These are phyloP conservation scores for Candida tunisiensis DNA, from an alignment of 1,139 yeast genomes.

Conservation along the genomic window DNA sequence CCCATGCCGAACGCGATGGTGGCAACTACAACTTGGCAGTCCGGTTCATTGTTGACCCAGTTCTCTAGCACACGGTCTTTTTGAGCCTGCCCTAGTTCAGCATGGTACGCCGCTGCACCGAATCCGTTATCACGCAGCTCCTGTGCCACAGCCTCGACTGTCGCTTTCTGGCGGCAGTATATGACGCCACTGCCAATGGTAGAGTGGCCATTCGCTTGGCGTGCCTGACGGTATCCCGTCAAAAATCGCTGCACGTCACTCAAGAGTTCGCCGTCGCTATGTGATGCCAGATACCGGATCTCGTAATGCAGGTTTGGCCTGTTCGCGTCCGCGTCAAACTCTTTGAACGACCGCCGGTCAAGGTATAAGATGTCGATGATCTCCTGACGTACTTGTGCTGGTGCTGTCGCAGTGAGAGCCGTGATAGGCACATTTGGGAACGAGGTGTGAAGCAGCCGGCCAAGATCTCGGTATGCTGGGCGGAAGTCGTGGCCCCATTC, in stretches of 20 bases:
- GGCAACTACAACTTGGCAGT: conserved; percentile 28
- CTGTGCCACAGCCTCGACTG: conserved; percentile 61
- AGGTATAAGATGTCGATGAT: conserved; percentile 10
- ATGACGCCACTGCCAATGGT: conserved; percentile 48
- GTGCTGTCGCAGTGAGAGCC: conserved; percentile 82
- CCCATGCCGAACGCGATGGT: conserved; percentile 98
- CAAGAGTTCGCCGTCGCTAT: conserved; percentile 27
- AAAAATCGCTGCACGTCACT: conserved; percentile 39
- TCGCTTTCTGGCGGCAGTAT: conserved; percentile 70
- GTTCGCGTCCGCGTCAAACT: conserved; percentile 29
- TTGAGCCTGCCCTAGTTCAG: conserved; percentile 61
- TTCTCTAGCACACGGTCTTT: conserved; percentile 41
- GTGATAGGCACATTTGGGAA: conserved; percentile 66
- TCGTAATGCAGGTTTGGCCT: conserved; percentile 67
- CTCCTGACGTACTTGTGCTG: conserved; percentile 8
- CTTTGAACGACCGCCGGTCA: conserved; percentile 3
- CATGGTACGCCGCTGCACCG: conserved; percentile 62
- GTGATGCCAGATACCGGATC: conserved; percentile 30
- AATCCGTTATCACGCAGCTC: conserved; percentile 40
- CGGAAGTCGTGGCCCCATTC: conserved; percentile 91
- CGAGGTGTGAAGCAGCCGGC: conserved; percentile 44
- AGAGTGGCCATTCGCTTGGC: background rate
- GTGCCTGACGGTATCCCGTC: conserved; percentile 24
- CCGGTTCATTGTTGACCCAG: conserved; percentile 34
- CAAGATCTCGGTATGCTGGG: conserved; percentile 65